phyloP scores from a whole-genome alignment of 129 eudicot genomes.

The Flaveria brownii region DNA sequence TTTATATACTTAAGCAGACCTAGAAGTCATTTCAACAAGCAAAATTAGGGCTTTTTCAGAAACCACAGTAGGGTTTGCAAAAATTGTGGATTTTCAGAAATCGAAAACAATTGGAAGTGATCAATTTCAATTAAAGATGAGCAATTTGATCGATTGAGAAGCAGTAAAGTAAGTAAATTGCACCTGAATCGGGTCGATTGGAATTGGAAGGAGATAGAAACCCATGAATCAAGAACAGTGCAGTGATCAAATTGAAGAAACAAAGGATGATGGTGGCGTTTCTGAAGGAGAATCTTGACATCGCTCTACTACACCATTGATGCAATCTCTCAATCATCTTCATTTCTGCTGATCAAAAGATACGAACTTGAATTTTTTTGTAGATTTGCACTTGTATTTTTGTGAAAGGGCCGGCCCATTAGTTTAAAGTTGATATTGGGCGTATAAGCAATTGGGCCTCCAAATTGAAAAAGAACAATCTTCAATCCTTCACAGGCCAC shows the following conservation, averaged over 20 bases:
- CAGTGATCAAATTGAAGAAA: conserved; percentile 65
- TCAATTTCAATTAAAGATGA: not conserved
- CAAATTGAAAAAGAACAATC: too few species aligned
- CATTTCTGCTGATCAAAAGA: not conserved
- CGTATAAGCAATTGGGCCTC: too few species aligned
- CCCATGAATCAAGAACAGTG: conserved; percentile 54
- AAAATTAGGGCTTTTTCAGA: conserved; percentile 4
- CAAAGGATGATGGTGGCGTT: conserved; percentile 71
- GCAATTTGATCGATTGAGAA: too few species aligned
- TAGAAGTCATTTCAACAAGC: conserved; percentile 27
- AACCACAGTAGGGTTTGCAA: not conserved
- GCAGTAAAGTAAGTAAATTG: not conserved
- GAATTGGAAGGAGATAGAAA: conserved; percentile 56
- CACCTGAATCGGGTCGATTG: conserved; percentile 48
- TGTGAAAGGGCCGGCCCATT: too few species aligned
- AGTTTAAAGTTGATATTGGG: too few species aligned
- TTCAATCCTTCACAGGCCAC: too few species aligned
- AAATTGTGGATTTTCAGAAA: conserved; percentile 5
- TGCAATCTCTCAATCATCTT: conserved; percentile 42
- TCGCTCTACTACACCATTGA: conserved; percentile 50
- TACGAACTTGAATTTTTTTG: not conserved
- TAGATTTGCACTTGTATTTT: not conserved
- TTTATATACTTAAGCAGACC: conserved; percentile 55
- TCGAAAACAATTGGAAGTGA: not conserved
- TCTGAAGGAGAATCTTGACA: conserved; percentile 53